These are phyloP conservation scores for Colletotrichum plurivorum DNA, from an alignment of 2,329 filamentous ascomycete genomes.

Conservation along the genomic window DNA sequence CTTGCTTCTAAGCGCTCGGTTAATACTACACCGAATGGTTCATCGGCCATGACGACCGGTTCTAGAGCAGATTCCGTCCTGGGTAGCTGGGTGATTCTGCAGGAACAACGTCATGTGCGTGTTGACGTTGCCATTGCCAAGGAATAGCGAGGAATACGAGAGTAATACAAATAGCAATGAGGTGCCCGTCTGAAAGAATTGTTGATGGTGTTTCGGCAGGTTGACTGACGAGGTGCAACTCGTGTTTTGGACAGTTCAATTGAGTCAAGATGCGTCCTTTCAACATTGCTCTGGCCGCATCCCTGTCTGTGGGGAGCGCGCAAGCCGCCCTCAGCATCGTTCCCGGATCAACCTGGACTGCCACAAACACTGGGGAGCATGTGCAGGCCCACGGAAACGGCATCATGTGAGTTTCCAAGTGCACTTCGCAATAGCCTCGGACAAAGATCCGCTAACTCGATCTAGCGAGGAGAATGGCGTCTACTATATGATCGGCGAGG, in stretches of 20 bases:
- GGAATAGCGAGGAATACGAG: not conserved
- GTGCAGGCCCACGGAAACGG: constrained; percentile 78
- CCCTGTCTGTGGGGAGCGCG: constrained; percentile 22
- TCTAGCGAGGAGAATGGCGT: constrained; percentile 61
- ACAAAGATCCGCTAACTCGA: not conserved
- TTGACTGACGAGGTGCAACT: not conserved
- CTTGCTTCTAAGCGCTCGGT: constrained; percentile 4
- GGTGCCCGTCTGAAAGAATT: not conserved
- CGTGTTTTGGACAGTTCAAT: not conserved
- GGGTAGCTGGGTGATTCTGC: not conserved
- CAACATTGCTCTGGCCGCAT: constrained; percentile 9
- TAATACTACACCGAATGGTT: constrained; percentile 7
- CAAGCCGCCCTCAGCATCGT: constrained; percentile 52
- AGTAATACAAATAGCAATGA: constrained; percentile 6
- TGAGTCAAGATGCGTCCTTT: constrained; percentile 16
- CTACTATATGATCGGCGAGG: constrained; percentile 80
- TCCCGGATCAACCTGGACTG: constrained; percentile 63
- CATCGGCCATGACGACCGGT: not conserved
- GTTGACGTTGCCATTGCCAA: constrained; percentile 2
- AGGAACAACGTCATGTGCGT: constrained; percentile 9
- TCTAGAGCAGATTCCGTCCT: not conserved
- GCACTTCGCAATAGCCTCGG: no score
- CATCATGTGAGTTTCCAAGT: constrained; percentile 57
- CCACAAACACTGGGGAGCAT: constrained; percentile 64
- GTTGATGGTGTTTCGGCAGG: not conserved